Evolutionary conservation across 1,284 basidiomycete genomes (phyloP).

Genomic region (Anthracocystis walkeri): DNA sequence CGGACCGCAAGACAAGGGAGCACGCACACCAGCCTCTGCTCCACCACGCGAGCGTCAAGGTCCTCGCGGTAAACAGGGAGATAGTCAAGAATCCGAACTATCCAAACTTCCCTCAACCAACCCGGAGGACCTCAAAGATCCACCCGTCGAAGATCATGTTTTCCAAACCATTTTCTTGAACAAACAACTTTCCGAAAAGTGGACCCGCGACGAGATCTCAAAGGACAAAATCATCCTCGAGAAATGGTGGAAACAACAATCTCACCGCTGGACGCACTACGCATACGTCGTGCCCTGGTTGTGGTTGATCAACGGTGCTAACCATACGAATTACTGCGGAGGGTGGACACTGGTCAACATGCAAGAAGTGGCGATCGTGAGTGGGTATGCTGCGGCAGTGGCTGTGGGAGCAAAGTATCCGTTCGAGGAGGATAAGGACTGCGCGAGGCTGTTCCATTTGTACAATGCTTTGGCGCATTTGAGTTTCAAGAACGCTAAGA

Average conservation of each 20-base stretch:
- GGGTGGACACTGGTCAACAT: constrained; percentile 73
- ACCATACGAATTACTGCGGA: constrained; percentile 70
- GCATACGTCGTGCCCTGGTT: constrained; percentile 75
- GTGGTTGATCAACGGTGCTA: constrained; percentile 75
- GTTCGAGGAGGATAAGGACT: constrained; percentile 69
- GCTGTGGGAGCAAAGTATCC: constrained; percentile 74
- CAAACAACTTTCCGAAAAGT: constrained; percentile 72
- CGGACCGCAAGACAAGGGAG: constrained; percentile 35
- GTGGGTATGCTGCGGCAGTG: constrained; percentile 76
- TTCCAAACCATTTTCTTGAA: constrained; percentile 78
- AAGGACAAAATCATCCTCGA: constrained; percentile 73
- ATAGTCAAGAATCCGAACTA: constrained; percentile 33
- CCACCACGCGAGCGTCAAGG: constrained; percentile 52
- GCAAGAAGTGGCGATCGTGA: constrained; percentile 76
- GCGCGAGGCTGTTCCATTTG: constrained; percentile 72
- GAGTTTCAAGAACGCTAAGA: constrained; percentile 47
- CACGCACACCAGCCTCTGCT: constrained; percentile 29
- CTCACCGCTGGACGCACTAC: constrained; percentile 76
- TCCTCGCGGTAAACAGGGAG: constrained; percentile 45
- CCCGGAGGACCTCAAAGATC: constrained; percentile 34
- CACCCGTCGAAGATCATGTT: constrained; percentile 72
- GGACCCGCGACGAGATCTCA: constrained; percentile 74
- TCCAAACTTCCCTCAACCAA: constrained; percentile 30
- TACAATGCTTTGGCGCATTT: constrained; percentile 72
- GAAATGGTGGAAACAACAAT: constrained; percentile 77